Base-by-base conservation (phyloP, 2,329 filamentous ascomycete species). In the Colletotrichum sp. region DNA sequence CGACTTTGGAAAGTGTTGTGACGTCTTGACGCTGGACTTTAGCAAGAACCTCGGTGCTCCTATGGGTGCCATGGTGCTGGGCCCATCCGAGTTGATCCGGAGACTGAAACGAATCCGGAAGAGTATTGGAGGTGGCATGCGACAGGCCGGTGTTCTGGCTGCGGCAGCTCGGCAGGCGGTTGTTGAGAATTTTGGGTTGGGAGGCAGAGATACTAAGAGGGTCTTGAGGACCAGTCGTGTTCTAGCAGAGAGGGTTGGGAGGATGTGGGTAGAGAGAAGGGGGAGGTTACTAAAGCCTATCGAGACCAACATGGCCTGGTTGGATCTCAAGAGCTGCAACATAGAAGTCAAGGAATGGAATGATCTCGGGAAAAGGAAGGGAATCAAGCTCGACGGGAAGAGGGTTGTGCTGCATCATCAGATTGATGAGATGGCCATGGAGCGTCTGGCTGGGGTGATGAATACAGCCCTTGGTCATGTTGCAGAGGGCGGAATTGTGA, bases 281-380 rank as follows among this genome's bases (percentile, higher is more conserved):
- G 94, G 94, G 2, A 90, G 89, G 83, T 84, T 94, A 74, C 83
- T 87, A n/a, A 87, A 91, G 75, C 91, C 93, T 0, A 90, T 93
- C 6, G 92, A 96, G 82, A 95, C 94, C 26, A 96, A 96, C 82
- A 95, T 96, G 93, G 90, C 94, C 21, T 96, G 93, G 94, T 80
- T 95, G 18, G 65, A 76, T n/a, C 70, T 76, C 24, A 59, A 44
- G 44, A 28, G 64, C 10, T 60, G 59, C 24, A 24, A 59, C 3
- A 18, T 74, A 7, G 49, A 60, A 13, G 7, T 13, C 6, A 13
- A 15, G 8, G 64, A 73, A 34, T 76, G 74, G 71, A 74, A 76
- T 6, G 59, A 26, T 30, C 36, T 52, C 30, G 74, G 74, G 5
- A 69, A 13, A 26, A 28, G 18, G 18, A 28, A 28, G 7, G 59